Conservation (phyloP, 306 rosid genomes). For the Fragaria vesca region DNA sequence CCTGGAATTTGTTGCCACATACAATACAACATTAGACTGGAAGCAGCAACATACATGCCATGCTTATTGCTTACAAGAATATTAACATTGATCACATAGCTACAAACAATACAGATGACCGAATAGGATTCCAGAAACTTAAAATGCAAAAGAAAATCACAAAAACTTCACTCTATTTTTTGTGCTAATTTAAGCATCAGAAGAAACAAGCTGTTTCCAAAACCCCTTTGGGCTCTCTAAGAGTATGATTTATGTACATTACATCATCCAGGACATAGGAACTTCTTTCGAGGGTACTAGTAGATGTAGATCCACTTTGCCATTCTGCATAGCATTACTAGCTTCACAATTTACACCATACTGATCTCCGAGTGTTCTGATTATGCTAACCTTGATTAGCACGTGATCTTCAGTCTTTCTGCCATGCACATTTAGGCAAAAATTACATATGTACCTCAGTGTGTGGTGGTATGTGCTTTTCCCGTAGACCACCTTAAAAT, state of each 20-base stretch:
- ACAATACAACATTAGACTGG: not conserved
- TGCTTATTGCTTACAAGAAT: not conserved
- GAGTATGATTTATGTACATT: constrained; percentile 46
- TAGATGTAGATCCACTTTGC: constrained; percentile 13
- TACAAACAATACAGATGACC: constrained; percentile 25
- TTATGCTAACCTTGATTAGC: constrained; percentile 19
- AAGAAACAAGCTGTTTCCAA: constrained; percentile 32
- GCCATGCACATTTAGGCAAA: constrained; percentile 44
- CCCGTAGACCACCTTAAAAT: constrained; percentile 30
- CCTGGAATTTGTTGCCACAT: too few relatives aligned
- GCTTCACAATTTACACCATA: constrained; percentile 21
- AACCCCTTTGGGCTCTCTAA: constrained; percentile 53
- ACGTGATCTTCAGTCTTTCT: constrained; percentile 29
- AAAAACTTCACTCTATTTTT: constrained; percentile 19
- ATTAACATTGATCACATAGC: constrained; percentile 8
- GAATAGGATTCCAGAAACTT: constrained; percentile 16
- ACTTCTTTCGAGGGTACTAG: constrained; percentile 24
- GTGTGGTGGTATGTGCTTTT: constrained; percentile 16
- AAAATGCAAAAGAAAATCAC: constrained; percentile 2
- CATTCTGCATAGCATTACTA: constrained; percentile 9
- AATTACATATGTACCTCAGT: constrained; percentile 32
- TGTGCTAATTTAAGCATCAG: constrained; percentile 28
- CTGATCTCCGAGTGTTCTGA: constrained; percentile 7
- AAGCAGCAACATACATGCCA: constrained; percentile 20
- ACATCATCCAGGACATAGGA: constrained; percentile 10